Base-by-base conservation (phyloP, 345 rosid genomes). In the thale cress (Arabidopsis thaliana) region DNA sequence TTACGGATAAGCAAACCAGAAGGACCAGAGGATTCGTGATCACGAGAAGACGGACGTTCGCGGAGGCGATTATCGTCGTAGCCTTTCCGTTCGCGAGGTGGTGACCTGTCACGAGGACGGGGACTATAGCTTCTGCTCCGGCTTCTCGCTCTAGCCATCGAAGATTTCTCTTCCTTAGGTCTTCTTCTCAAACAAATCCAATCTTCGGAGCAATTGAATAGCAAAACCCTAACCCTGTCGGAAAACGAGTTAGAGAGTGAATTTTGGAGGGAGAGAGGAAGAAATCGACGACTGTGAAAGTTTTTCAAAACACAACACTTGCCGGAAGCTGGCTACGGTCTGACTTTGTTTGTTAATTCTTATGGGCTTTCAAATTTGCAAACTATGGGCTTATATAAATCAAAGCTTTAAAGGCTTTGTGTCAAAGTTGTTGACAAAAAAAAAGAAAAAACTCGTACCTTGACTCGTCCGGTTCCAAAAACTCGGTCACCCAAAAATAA, bases 1-100 rank as follows among this genome's bases (percentile, higher is more conserved):
- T 93, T 93, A 65, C 97, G 97, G 73, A 91, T 79, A 76, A 93
- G 96, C 71, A 93, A 83, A 66, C 97, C 98, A 12, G 96, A 88
- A n/a, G 96, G 96, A 59, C 85, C 88, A 37, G 93, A 86, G 3
- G 94, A 91, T 24, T 92, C 93, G 76, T 87, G 93, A 82, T 87
- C 95, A 0, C 95, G 77, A 73, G 83, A 69, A 72, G 89, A 87
- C n/a, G 81, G 80, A 58, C 81, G 69, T 66, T 82, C 86, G 28
- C 81, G 89, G 56, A 76, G 77, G 41, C 85, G 87, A 66, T 84
- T 85, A 23, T 87, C 93, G 38, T 91, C 97, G 76, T 86, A 79
- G 24, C 78, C 83, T 80, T 75, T 84, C 38, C 89, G 83, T 40
- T 84, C 80, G 16, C 93, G 91, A 1, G 88, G 79, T 9, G 86